phyloP scores from a whole-genome alignment of 805 yeast species.

The Ogataea philodendri region DNA sequence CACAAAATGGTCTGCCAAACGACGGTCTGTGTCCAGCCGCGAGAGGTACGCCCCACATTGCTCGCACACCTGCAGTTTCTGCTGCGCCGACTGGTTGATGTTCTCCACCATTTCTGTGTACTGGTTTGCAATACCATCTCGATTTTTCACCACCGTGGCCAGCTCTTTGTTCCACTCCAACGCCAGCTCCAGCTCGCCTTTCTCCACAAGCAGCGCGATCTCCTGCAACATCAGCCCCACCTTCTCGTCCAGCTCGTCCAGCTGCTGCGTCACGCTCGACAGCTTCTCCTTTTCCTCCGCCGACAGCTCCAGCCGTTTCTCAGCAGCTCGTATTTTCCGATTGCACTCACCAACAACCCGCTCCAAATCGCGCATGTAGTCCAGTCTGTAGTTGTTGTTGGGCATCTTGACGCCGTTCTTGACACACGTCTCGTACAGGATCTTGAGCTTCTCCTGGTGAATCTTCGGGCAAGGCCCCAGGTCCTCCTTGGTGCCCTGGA shows the following conservation, averaged over 20 bases:
- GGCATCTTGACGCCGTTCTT: slow-evolving; percentile 38
- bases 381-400: slow-evolving; percentile 43
- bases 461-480: slow-evolving; percentile 75
- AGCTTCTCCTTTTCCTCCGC: slow-evolving; percentile 49
- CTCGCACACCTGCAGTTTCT: slow-evolving; percentile 85
- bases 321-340: slow-evolving; percentile 58
- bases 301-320: slow-evolving; percentile 65
- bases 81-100: slow-evolving; percentile 83
- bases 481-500: slow-evolving; percentile 78
- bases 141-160: slow-evolving; percentile 43
- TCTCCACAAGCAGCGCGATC: slow-evolving; percentile 48
- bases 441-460: slow-evolving; percentile 71
- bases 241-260: slow-evolving; percentile 59
- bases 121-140: slow-evolving; percentile 52
- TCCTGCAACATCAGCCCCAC: slow-evolving; percentile 71
- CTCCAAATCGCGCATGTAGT: slow-evolving; percentile 45
- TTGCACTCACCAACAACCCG: slow-evolving; percentile 66
- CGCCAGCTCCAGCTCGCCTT: slow-evolving; percentile 51
- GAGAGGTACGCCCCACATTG: slow-evolving; percentile 88
- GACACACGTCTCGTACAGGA: slow-evolving; percentile 59
- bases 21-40: slow-evolving; percentile 78
- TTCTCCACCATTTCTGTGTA: slow-evolving; percentile 64
- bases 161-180: slow-evolving; percentile 48
- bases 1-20: slow-evolving; percentile 84
- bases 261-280: slow-evolving; percentile 39